These are phyloP conservation scores for Berberis vulgaris DNA, from an alignment of 164 flowering plant species.

Conservation along the genomic window DNA sequence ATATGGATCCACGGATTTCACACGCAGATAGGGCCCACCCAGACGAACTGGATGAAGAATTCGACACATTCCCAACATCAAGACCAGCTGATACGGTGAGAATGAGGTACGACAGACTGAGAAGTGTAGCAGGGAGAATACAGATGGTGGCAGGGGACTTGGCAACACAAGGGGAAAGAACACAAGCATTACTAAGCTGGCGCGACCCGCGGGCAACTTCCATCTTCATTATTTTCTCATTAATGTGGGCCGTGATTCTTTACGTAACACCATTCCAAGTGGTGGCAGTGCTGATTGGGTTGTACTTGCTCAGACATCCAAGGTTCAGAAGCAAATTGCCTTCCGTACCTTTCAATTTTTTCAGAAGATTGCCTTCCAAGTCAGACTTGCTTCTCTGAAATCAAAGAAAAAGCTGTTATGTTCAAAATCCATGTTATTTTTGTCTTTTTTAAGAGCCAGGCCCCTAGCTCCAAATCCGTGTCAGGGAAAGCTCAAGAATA, in stretches of 20 bases:
- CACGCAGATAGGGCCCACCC: constrained; percentile 47
- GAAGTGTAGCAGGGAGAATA: constrained; percentile 58
- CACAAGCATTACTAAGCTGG: constrained; percentile 65
- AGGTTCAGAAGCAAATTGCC: constrained; percentile 69
- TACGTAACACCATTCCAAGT: constrained; percentile 75
- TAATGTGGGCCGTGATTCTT: constrained; percentile 48
- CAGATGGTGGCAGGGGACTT: constrained; percentile 77
- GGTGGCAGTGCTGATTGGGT: constrained; percentile 46
- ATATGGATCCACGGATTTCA: constrained; percentile 59
- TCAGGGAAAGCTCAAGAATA: no score
- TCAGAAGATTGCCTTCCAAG: constrained; percentile 65
- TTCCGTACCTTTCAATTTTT: constrained; percentile 72
- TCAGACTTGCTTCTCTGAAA: constrained; percentile 62
- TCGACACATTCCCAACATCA: constrained; percentile 62
- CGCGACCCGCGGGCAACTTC: constrained; percentile 78
- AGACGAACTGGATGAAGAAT: constrained; percentile 84
- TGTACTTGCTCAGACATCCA: constrained; percentile 73
- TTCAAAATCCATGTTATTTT: background rate
- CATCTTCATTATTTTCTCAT: constrained; percentile 51
- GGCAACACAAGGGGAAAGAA: constrained; percentile 77
- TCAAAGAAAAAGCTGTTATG: background rate
- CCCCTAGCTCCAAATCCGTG: no score
- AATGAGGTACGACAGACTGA: constrained; percentile 65
- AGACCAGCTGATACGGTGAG: constrained; percentile 44
- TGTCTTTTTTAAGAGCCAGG: no score